Conservation (phyloP, 257 asterid species). For the Apocynum venetum region DNA sequence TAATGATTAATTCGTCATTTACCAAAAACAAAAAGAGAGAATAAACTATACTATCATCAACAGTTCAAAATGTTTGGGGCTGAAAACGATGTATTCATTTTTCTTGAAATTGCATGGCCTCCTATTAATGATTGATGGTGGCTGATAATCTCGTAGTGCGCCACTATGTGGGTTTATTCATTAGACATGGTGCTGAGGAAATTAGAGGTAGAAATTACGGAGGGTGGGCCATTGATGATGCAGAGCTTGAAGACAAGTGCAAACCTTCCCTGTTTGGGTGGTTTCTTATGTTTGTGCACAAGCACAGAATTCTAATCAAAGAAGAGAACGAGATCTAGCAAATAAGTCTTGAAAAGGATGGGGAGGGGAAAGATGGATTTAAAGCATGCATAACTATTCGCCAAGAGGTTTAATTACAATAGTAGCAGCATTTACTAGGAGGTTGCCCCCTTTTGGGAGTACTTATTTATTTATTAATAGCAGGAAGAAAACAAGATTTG, state of each 20-base stretch:
- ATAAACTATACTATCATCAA: too few relatives aligned
- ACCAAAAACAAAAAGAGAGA: too few relatives aligned
- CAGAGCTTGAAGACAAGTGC: neutral
- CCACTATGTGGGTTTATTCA: neutral
- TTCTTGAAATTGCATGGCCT: neutral
- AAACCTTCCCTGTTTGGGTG: neutral
- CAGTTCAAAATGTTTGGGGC: neutral
- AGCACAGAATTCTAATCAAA: neutral
- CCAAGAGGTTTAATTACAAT: too few relatives aligned
- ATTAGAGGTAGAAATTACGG: neutral
- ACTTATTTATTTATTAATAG: too few relatives aligned
- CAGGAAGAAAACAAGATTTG: neutral
- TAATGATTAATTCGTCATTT: too few relatives aligned
- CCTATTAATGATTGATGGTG: neutral
- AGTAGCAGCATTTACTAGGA: neutral
- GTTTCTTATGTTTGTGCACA: neutral
- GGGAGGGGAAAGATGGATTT: too few relatives aligned
- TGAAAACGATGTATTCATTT: neutral
- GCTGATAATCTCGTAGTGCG: neutral
- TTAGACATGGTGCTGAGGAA: neutral
- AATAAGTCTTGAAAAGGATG: neutral
- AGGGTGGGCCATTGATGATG: neutral
- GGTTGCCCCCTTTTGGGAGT: neutral
- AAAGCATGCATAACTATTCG: too few relatives aligned
- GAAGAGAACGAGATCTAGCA: neutral